A percentile compares a stretch with the other conserved stretches of the same genome.
These are phyloP conservation scores for Pleurotus giganteus DNA, from an alignment of 768 basidiomycete species.

Conservation along the genomic window DNA sequence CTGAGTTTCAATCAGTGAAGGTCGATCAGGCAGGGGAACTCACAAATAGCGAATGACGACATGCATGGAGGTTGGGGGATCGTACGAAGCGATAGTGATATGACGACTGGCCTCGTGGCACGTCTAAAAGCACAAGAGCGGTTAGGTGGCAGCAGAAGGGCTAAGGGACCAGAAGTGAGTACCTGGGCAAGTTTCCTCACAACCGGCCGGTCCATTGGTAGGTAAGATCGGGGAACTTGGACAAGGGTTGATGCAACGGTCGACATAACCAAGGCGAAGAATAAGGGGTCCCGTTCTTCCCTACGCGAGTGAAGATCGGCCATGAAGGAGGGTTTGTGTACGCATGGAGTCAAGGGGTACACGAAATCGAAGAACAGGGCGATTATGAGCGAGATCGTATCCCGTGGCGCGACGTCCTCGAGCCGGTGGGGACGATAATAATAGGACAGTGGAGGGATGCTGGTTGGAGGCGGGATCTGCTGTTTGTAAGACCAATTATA, in stretches of 20 bases:
- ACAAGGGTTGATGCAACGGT: constrained; percentile 86
- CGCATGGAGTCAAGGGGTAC: constrained; percentile 85
- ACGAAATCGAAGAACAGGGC: constrained; percentile 93
- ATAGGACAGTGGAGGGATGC: constrained; percentile 64
- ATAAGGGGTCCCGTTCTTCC: constrained; percentile 87
- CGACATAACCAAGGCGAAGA: constrained; percentile 88
- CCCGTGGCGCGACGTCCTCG: constrained; percentile 79
- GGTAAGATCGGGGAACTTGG: constrained; percentile 84
- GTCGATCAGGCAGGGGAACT: constrained; percentile 25
- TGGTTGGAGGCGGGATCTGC: constrained; percentile 45
- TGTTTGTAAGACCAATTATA: constrained; percentile 75
- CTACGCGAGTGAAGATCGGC: constrained; percentile 78
- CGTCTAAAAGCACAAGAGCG: constrained; percentile 35
- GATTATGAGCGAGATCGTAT: constrained; percentile 79
- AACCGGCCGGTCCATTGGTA: constrained; percentile 81
- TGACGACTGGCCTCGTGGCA: constrained; percentile 83
- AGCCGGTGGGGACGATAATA: constrained; percentile 75
- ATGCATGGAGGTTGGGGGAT: constrained; percentile 80
- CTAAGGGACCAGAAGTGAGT: constrained; percentile 8
- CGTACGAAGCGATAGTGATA: constrained; percentile 76
- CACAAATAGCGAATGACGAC: constrained; percentile 90
- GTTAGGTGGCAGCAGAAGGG: background rate
- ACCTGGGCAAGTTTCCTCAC: constrained; percentile 80
- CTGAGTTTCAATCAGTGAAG: constrained; percentile 5
- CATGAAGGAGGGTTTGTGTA: constrained; percentile 91